These are phyloP conservation scores for Penstemon eatonii DNA, from an alignment of 257 asterid genomes.

Conservation along the genomic window DNA sequence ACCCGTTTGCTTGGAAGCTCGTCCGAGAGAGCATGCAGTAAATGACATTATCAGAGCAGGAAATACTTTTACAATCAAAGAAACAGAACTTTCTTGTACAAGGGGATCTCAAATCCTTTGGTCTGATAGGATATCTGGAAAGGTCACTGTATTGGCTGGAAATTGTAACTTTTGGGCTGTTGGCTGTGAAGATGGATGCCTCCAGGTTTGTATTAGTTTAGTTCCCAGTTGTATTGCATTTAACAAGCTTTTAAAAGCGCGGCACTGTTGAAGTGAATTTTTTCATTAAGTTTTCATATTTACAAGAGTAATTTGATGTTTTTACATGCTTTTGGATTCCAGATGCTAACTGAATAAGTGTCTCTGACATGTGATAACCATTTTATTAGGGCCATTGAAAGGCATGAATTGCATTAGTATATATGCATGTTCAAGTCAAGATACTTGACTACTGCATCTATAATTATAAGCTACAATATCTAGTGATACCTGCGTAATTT, in stretches of 20 bases:
- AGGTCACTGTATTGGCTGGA: slow-evolving; percentile 91
- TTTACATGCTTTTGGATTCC: neutral
- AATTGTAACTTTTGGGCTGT: slow-evolving; percentile 97
- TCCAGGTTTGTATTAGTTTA: slow-evolving; percentile 63
- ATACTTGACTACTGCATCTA: neutral
- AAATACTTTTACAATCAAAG: slow-evolving; percentile 56
- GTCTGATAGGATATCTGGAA: slow-evolving; percentile 89
- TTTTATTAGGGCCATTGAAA: neutral
- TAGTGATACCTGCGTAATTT: neutral
- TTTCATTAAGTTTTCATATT: neutral
- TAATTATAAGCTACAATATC: neutral
- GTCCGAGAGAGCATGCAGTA: slow-evolving; percentile 76
- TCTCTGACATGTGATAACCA: neutral
- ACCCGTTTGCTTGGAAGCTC: slow-evolving; percentile 86
- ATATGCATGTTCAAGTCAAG: neutral
- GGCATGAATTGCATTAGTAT: neutral
- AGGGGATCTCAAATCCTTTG: slow-evolving; percentile 68
- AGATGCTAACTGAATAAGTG: neutral
- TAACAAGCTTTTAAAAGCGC: neutral
- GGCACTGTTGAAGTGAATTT: neutral
- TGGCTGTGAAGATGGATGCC: slow-evolving; percentile 95
- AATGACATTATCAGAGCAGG: slow-evolving; percentile 71
- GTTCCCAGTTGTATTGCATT: neutral
- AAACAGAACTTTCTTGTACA: slow-evolving; percentile 76
- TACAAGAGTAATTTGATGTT: neutral